Evolutionary conservation across 805 yeast genomes (phyloP).

Genomic region (Teunomyces aglyptinius): DNA sequence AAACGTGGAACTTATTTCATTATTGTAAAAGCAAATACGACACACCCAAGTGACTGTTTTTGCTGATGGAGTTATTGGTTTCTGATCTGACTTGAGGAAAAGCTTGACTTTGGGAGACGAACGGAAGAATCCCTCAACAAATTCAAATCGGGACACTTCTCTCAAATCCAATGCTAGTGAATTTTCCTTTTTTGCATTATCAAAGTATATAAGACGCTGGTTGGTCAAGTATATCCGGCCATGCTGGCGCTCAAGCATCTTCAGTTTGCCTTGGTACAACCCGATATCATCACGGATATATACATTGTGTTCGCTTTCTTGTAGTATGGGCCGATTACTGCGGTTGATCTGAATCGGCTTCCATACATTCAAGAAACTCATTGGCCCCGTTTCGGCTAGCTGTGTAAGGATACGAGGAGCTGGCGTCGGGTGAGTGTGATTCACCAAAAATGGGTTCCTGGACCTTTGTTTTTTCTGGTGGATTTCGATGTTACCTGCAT

Average conservation of each 20-base stretch:
- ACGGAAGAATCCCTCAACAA: conserved; percentile 58
- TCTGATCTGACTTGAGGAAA: conserved; percentile 14
- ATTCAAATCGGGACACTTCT: conserved; percentile 40
- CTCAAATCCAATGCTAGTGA: conserved; percentile 50
- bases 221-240: conserved; percentile 82
- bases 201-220: conserved; percentile 70
- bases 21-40: conserved; percentile 80
- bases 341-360: conserved; percentile 35
- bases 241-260: conserved; percentile 59
- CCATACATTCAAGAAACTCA: conserved; percentile 28
- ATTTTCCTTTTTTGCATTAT: conserved; percentile 41
- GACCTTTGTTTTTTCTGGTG: too few relatives aligned
- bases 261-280: conserved; percentile 71
- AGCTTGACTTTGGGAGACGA: conserved; percentile 74
- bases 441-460: too few relatives aligned
- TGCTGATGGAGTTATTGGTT: conserved; percentile 1
- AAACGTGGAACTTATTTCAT: conserved; percentile 28
- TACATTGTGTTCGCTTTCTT: conserved; percentile 30
- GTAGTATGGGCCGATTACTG: conserved; percentile 38
- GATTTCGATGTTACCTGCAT: neutral
- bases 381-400: conserved; percentile 7
- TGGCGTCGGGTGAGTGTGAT: too few relatives aligned
- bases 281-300: conserved; percentile 53
- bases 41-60: conserved; percentile 61
- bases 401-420: too few relatives aligned